Base-by-base conservation (phyloP, 177 flowering plant genomes). In the Vitis hybrid region DNA sequence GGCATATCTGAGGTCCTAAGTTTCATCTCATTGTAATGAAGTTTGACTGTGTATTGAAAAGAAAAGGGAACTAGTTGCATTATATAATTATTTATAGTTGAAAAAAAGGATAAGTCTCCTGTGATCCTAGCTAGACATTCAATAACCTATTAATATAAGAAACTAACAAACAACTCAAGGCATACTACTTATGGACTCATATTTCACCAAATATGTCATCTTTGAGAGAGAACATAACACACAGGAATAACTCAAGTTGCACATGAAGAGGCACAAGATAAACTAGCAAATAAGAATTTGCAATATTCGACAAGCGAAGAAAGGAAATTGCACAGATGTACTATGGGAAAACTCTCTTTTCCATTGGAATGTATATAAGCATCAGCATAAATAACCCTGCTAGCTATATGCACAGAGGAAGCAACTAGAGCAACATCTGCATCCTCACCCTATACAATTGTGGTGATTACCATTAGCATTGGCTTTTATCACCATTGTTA, bases 361-460 rank as follows among this genome's bases (percentile, higher is more conserved):
- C 27, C 27, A 24, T 11, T 27, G 30, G 12, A 19, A 27, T 57
- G 40, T 11, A 24, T 27, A 0, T 60, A 60, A 24, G 13, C 15
- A 60, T 32, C 40, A 11, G 40, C 14, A 60, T 60, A 27, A 21
- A 60, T 3, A 60, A 60, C 14, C 40, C 62, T 60, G 62, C 62
- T 21, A 19, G 62, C 40, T 24, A 10, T 9, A 18, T 57, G 60
- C 30, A 10, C 4, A 19, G 60, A 11, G 11, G 18, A 6, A 18
- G 12, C 27, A 18, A 21, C 11, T 18, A 18, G 9, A 57, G 21
- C 60, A 18, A 21, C 12, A 57, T 57, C 32, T 57, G 11, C 12
- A 57, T 6, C 60, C 60, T 57, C 11, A 57, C 62, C 40, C 27
- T 60, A 60, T 60, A 60, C 40, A 11, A 60, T 60, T 60, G 40